phyloP scores from a whole-genome alignment of 2,329 filamentous ascomycete species.

The Aspergillus latus region DNA sequence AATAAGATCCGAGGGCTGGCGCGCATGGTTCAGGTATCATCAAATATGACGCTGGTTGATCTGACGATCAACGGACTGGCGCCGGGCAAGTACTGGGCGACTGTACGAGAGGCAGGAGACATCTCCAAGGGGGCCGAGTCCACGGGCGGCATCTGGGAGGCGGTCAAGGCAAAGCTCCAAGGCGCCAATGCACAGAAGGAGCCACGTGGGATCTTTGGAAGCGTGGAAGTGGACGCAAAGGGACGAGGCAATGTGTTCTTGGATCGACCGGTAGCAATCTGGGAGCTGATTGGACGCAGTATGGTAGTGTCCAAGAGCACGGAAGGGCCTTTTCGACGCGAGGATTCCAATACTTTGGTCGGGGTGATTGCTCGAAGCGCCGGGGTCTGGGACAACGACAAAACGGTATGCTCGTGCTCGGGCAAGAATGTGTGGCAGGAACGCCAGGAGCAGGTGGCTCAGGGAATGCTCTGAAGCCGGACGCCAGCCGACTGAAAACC shows the following conservation, averaged over 20 bases:
- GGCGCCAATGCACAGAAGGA: slow-evolving; percentile 36
- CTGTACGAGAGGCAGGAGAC: slow-evolving; percentile 81
- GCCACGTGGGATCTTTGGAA: slow-evolving; percentile 68
- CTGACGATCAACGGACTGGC: slow-evolving; percentile 79
- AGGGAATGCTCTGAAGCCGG: slow-evolving; percentile 75
- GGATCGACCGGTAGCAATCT: slow-evolving; percentile 79
- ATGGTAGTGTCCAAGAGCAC: slow-evolving; percentile 77
- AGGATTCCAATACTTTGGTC: slow-evolving; percentile 82
- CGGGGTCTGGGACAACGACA: slow-evolving; percentile 98
- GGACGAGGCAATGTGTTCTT: slow-evolving; percentile 79
- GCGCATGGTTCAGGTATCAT: slow-evolving; percentile 87
- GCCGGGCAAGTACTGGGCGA: slow-evolving; percentile 79
- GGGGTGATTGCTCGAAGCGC: slow-evolving; percentile 94
- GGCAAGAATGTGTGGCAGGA: slow-evolving; percentile 99
- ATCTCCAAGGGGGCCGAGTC: slow-evolving; percentile 80
- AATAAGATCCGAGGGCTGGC: slow-evolving; percentile 80
- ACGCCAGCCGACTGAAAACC: neutral
- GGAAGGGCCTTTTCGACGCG: slow-evolving; percentile 61
- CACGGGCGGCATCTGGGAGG: slow-evolving; percentile 79
- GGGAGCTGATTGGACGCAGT: slow-evolving; percentile 93
- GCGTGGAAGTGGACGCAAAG: slow-evolving; percentile 70
- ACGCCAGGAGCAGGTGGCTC: slow-evolving; percentile 80
- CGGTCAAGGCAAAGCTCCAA: slow-evolving; percentile 44
- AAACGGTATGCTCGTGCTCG: slow-evolving; percentile 95
- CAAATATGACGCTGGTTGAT: slow-evolving; percentile 78